Evolutionary conservation across 1,139 yeast species (phyloP).

Genomic region (Geotrichum bryndzae): DNA sequence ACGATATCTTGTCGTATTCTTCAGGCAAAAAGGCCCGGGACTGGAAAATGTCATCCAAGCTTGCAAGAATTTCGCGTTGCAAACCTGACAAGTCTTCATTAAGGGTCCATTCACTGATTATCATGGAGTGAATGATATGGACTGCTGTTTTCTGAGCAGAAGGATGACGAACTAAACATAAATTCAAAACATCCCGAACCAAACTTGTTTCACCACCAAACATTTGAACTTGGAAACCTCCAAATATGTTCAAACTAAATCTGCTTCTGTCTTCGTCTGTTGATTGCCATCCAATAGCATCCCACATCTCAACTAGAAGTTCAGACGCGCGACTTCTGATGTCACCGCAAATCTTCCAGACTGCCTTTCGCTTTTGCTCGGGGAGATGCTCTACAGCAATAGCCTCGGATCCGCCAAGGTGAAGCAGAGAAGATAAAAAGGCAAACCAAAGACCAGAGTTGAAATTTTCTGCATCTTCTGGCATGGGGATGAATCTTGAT

Average conservation of each 20-base stretch:
- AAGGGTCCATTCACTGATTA: constrained; percentile 60
- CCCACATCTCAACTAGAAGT: constrained; percentile 63
- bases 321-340: constrained; percentile 55
- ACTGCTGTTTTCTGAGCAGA: constrained; percentile 61
- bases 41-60: constrained; percentile 62
- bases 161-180: constrained; percentile 62
- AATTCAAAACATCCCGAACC: constrained; percentile 57
- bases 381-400: constrained; percentile 38
- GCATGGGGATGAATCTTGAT: constrained; percentile 45
- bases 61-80: constrained; percentile 48
- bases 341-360: constrained; percentile 57
- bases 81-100: constrained; percentile 55
- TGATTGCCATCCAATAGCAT: constrained; percentile 62
- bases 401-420: constrained; percentile 43
- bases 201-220: constrained; percentile 54
- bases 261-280: constrained; percentile 51
- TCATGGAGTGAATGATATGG: constrained; percentile 62
- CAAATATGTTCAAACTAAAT: constrained; percentile 57
- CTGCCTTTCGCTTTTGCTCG: constrained; percentile 67
- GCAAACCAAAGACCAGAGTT: constrained; percentile 48
- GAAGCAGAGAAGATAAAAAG: constrained; percentile 53
- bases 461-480: constrained; percentile 52
- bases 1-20: constrained; percentile 47
- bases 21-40: constrained; percentile 48
- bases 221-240: constrained; percentile 69